phyloP scores from a whole-genome alignment of 306 rosid genomes.

The Medicago ruthenica region DNA sequence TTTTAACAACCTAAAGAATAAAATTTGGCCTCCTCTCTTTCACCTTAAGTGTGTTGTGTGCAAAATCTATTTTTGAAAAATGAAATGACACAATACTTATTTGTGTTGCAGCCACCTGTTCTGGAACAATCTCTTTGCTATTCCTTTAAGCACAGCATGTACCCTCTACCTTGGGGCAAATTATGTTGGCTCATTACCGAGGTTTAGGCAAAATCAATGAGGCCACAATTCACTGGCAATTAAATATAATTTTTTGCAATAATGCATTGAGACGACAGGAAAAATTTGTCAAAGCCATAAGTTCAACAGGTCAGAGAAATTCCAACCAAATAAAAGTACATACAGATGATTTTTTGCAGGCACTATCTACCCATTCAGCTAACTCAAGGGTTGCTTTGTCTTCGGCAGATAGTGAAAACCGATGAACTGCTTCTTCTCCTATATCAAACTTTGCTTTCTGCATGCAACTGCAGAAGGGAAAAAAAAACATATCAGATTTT shows the following conservation, averaged over 20 bases:
- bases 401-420: slow-evolving; percentile 96
- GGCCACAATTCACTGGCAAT: neutral
- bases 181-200: neutral
- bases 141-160: slow-evolving; percentile 6
- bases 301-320: slow-evolving; percentile 33
- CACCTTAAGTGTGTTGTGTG: slow-evolving; percentile 8
- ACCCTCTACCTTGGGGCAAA: slow-evolving; percentile 3
- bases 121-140: slow-evolving; percentile 9
- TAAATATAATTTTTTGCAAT: slow-evolving; percentile 2
- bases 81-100: slow-evolving; percentile 1
- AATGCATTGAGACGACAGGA: slow-evolving; percentile 29
- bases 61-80: slow-evolving; percentile 22
- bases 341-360: slow-evolving; percentile 83
- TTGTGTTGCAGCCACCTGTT: slow-evolving; percentile 4
- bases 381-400: slow-evolving; percentile 97
- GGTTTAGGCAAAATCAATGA: neutral
- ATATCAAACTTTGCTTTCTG: slow-evolving; percentile 97
- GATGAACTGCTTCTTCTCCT: slow-evolving; percentile 94
- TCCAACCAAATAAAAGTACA: slow-evolving; percentile 48
- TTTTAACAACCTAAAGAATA: slow-evolving; percentile 3
- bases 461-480: slow-evolving; percentile 77
- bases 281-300: slow-evolving; percentile 38
- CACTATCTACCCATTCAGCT: slow-evolving; percentile 97
- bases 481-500: slow-evolving; percentile 27
- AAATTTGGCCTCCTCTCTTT: slow-evolving; percentile 20